phyloP scores from a whole-genome alignment of 1,284 basidiomycete genomes.

The Melampsora abietis-canadensis region DNA sequence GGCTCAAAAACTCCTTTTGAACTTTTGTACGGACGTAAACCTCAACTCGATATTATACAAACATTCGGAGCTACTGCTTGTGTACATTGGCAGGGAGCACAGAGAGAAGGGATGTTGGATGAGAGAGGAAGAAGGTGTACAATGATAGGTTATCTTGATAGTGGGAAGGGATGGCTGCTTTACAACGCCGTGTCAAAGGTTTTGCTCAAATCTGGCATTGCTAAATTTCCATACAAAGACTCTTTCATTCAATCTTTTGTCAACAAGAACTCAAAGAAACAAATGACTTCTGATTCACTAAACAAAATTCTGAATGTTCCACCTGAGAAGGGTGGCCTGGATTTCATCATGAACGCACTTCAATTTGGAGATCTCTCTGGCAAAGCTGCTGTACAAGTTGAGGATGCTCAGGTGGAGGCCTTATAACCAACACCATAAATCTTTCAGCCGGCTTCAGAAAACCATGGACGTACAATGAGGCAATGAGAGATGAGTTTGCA shows the following conservation, averaged over 20 bases:
- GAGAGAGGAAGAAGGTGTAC: not conserved
- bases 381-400: no score
- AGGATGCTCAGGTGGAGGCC: no score
- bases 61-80: slow-evolving; percentile 2
- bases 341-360: no score
- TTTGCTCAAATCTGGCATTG: not conserved
- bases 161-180: not conserved
- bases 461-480: no score
- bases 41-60: not conserved
- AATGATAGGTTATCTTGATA: not conserved
- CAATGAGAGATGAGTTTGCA: no score
- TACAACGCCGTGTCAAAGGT: not conserved
- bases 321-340: no score
- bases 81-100: not conserved
- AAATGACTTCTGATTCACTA: no score
- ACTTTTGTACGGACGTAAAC: not conserved
- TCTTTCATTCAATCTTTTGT: not conserved
- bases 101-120: not conserved
- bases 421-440: no score
- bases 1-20: slow-evolving; percentile 8
- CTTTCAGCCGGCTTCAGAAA: no score
- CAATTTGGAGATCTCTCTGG: no score
- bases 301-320: no score
- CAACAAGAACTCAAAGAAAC: no score
- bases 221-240: not conserved